Conservation (phyloP, 106 monocot species). For the Platanthera zijinensis region DNA sequence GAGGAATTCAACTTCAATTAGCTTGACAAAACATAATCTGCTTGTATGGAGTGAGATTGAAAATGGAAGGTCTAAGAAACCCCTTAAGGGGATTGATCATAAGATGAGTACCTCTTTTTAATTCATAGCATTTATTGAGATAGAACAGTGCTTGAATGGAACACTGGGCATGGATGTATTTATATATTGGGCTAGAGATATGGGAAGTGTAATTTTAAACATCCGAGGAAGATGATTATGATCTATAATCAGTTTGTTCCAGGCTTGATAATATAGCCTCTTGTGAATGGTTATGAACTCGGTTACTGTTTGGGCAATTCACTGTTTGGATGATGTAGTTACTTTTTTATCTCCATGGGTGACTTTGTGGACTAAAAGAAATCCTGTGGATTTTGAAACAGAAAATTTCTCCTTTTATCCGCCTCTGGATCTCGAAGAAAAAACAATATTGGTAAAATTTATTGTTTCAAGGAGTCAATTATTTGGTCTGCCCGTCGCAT, state of each 20-base stretch:
- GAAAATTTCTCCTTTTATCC: constrained; percentile 5
- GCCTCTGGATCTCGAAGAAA: constrained; percentile 8
- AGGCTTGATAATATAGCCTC: constrained; percentile 35
- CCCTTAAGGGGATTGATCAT: constrained; percentile 26
- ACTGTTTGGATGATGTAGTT: constrained; percentile 76
- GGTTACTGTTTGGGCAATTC: constrained; percentile 70
- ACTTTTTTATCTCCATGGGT: constrained; percentile 75
- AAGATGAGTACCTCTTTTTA: constrained; percentile 45
- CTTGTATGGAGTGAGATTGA: constrained; percentile 61
- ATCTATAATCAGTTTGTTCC: constrained; percentile 21
- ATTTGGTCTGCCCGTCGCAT: constrained; percentile 54
- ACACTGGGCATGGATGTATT: constrained; percentile 55
- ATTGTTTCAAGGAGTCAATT: constrained; percentile 37
- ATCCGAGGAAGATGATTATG: constrained; percentile 17
- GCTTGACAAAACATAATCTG: constrained; percentile 22
- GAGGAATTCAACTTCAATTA: constrained; percentile 42
- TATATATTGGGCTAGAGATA: constrained; percentile 65
- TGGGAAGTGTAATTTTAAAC: constrained; percentile 32
- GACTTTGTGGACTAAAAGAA: constrained; percentile 65
- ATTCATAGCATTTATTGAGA: constrained; percentile 82
- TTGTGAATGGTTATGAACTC: constrained; percentile 72
- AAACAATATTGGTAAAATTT: constrained; percentile 49
- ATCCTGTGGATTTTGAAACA: constrained; percentile 20
- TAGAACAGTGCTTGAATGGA: constrained; percentile 56
- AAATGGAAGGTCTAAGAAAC: constrained; percentile 31